Evolutionary conservation across 1,139 yeast species (phyloP).

Genomic region (Suhomyces ambrosiae): DNA sequence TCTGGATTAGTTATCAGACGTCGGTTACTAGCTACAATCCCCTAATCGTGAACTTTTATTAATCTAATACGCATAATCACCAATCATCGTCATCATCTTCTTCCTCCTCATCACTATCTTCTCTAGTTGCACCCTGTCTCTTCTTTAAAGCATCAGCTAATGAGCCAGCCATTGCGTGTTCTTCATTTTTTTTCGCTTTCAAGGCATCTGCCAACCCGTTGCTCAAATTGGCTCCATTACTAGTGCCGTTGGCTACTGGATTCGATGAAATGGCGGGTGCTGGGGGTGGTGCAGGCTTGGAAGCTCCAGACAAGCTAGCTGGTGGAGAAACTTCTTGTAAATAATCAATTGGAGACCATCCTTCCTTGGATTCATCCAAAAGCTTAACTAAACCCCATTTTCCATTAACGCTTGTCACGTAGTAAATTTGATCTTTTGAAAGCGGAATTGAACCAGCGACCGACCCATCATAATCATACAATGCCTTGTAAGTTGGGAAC

Average conservation of each 20-base stretch:
- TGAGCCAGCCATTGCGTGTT: slow-evolving; percentile 73
- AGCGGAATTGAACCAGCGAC: slow-evolving; percentile 82
- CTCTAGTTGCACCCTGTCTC: slow-evolving; percentile 76
- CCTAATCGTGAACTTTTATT: too few species aligned
- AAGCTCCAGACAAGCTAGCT: slow-evolving; percentile 24
- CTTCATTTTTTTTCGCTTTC: slow-evolving; percentile 66
- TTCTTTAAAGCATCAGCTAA: slow-evolving; percentile 88
- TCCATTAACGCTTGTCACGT: slow-evolving; percentile 74
- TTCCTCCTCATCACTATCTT: slow-evolving; percentile 75
- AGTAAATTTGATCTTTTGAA: slow-evolving; percentile 70
- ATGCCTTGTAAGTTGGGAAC: slow-evolving; percentile 79
- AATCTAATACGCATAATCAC: slow-evolving; percentile 10
- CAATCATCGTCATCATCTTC: slow-evolving; percentile 54
- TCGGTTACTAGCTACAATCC: too few species aligned
- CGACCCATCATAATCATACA: slow-evolving; percentile 87
- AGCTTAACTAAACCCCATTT: slow-evolving; percentile 87
- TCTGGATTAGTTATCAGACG: too few species aligned
- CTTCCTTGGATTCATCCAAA: slow-evolving; percentile 75
- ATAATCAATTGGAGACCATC: slow-evolving; percentile 97
- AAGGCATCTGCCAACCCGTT: slow-evolving; percentile 76
- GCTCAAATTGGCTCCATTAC: slow-evolving; percentile 37
- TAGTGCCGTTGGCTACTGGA: slow-evolving; percentile 16
- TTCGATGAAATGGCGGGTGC: slow-evolving; percentile 28
- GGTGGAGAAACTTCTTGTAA: slow-evolving; percentile 65
- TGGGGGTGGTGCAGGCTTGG: slow-evolving; percentile 35